Conservation (phyloP, 2,329 filamentous ascomycete species). For the Tolypocladium guangdongense region DNA sequence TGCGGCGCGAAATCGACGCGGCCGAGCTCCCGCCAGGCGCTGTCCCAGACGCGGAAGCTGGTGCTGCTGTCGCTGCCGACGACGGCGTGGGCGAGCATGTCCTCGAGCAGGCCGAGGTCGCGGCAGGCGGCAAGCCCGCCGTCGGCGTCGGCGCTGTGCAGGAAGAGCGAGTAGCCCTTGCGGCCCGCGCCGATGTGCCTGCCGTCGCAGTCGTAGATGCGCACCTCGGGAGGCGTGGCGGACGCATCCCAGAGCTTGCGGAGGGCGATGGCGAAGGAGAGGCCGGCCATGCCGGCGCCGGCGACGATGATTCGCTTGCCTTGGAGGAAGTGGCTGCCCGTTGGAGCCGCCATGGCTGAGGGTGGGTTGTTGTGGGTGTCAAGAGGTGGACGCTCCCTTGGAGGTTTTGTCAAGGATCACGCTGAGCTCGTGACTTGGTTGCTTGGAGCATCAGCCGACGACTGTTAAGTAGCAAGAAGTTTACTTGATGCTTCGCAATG, state of each 20-base stretch:
- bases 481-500: no score
- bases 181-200: constrained; percentile 11
- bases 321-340: constrained; percentile 12
- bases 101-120: constrained; percentile 22
- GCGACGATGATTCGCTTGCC: constrained; percentile 26
- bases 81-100: constrained; percentile 13
- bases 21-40: not conserved
- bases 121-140: constrained; percentile 20
- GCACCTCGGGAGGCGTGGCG: constrained; percentile 15
- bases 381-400: no score
- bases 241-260: constrained; percentile 20
- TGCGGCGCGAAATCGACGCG: not conserved
- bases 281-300: constrained; percentile 27
- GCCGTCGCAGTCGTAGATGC: constrained; percentile 25
- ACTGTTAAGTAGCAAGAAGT: no score
- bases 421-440: no score
- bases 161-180: constrained; percentile 22
- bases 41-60: not conserved
- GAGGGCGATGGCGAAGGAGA: constrained; percentile 25
- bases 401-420: no score
- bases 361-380: no score
- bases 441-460: no score
- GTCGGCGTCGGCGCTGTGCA: constrained; percentile 16
- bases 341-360: not conserved
- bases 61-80: not conserved